Evolutionary conservation across 1,284 basidiomycete species (phyloP).

Genomic region (Athelia psychrophila): DNA sequence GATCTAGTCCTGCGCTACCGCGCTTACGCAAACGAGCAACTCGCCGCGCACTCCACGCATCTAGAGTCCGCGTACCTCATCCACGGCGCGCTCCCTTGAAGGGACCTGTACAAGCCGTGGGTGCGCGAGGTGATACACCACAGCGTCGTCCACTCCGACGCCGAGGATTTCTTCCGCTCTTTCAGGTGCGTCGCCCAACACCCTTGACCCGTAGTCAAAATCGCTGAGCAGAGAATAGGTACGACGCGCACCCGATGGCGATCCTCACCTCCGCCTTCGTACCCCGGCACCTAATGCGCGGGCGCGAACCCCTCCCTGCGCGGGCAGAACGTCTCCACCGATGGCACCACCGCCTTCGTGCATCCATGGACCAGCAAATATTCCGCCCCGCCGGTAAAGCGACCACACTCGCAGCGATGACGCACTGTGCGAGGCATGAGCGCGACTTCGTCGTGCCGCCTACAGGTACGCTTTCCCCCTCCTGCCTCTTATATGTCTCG

Average conservation of each 20-base stretch:
- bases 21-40: conserved; percentile 91
- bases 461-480: conserved; percentile 76
- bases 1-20: conserved; percentile 76
- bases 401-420: conserved; percentile 88
- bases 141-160: conserved; percentile 72
- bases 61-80: conserved; percentile 85
- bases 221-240: no score
- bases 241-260: conserved; percentile 88
- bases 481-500: conserved; percentile 88
- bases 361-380: conserved; percentile 87
- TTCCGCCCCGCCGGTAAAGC: conserved; percentile 85
- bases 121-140: conserved; percentile 78
- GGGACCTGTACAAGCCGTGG: conserved; percentile 58
- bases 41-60: conserved; percentile 75
- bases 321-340: conserved; percentile 79
- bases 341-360: conserved; percentile 64
- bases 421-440: conserved; percentile 85
- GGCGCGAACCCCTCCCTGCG: conserved; percentile 79
- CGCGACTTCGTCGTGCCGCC: conserved; percentile 86
- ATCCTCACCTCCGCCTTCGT: conserved; percentile 84
- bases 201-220: no score
- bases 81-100: conserved; percentile 79
- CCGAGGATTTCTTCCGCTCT: conserved; percentile 76
- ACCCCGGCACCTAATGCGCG: conserved; percentile 81
- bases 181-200: conserved; percentile 60